A percentile compares a stretch with the other conserved stretches of the same genome.
These are phyloP conservation scores for Trichophyton benhamiae DNA, from an alignment of 2,329 filamentous ascomycete species.

Conservation along the genomic window DNA sequence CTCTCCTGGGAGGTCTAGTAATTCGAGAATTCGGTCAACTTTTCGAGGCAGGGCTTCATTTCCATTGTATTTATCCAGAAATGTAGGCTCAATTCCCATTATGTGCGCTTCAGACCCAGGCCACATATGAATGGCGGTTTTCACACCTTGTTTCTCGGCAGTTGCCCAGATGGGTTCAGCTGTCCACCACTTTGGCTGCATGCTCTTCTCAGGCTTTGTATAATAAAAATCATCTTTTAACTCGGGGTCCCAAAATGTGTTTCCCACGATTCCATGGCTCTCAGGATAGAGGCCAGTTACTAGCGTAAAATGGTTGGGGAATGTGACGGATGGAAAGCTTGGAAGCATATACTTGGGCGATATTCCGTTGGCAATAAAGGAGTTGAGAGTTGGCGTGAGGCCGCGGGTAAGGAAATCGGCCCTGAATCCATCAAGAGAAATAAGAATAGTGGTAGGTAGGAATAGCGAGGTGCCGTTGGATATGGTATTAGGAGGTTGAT, in stretches of 20 bases:
- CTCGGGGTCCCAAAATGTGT: constrained; percentile 82
- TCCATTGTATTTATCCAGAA: constrained; percentile 74
- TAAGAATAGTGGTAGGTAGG: constrained; percentile 79
- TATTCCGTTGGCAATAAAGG: constrained; percentile 68
- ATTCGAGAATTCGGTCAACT: constrained; percentile 63
- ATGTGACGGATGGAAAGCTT: constrained; percentile 91
- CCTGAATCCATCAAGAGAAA: constrained; percentile 90
- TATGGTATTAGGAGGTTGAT: constrained; percentile 21
- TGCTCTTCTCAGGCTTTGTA: constrained; percentile 60
- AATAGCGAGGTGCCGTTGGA: constrained; percentile 83
- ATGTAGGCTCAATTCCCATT: constrained; percentile 58
- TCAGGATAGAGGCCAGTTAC: constrained; percentile 88
- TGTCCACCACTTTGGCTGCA: constrained; percentile 86
- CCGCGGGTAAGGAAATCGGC: constrained; percentile 81
- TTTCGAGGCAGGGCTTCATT: constrained; percentile 64
- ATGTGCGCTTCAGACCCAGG: constrained; percentile 88
- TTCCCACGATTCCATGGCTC: constrained; percentile 83
- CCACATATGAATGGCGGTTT: constrained; percentile 93
- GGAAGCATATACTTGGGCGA: constrained; percentile 88
- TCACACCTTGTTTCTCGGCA: constrained; percentile 68
- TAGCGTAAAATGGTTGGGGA: constrained; percentile 90
- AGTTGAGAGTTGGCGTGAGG: constrained; percentile 68
- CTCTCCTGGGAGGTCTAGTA: constrained; percentile 69
- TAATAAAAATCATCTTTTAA: constrained; percentile 75
- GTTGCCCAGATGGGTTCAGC: constrained; percentile 92